Evolutionary conservation across 2,329 filamentous ascomycete genomes (phyloP).

Genomic region (Trichoderma asperellum): DNA sequence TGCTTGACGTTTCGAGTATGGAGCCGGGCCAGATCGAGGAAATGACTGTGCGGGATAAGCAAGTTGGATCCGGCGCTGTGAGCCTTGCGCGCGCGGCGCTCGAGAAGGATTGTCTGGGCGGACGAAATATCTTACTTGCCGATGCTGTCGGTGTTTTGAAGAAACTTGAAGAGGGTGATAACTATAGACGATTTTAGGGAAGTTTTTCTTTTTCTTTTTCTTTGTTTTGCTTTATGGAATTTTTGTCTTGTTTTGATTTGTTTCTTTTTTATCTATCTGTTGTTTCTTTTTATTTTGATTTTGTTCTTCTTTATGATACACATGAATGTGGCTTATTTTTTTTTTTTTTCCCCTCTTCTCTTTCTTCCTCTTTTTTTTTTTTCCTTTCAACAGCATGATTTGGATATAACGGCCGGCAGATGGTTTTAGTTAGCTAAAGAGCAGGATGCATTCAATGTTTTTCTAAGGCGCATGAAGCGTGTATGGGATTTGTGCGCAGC

Average conservation of each 20-base stretch:
- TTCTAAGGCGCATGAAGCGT: not conserved
- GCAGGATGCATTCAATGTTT: not conserved
- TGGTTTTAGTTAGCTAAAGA: not conserved
- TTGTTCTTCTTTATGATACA: not conserved
- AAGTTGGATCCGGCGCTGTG: slow-evolving; percentile 53
- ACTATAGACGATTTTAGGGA: slow-evolving; percentile 42
- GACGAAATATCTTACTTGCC: slow-evolving; percentile 54
- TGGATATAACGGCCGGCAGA: not conserved
- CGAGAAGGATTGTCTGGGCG: slow-evolving; percentile 54
- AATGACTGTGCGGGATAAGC: slow-evolving; percentile 41
- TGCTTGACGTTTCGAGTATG: slow-evolving; percentile 48
- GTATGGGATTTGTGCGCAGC: not conserved
- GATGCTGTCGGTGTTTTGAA: slow-evolving; percentile 58
- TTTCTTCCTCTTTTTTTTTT: not conserved
- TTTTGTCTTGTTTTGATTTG: not conserved
- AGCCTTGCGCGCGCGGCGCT: slow-evolving; percentile 52
- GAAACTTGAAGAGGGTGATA: slow-evolving; percentile 53
- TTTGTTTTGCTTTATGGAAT: not conserved
- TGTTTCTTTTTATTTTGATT: not conserved
- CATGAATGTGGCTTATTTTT: not conserved
- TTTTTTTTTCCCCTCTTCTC: too few relatives aligned
- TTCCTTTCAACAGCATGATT: not conserved
- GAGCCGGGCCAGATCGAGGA: slow-evolving; percentile 46
- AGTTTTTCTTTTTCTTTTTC: not conserved
- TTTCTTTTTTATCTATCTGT: not conserved